Evolutionary conservation across 192 early-diverging fungal genomes (phyloP).

Genomic region (Coemansia guatemalensis): DNA sequence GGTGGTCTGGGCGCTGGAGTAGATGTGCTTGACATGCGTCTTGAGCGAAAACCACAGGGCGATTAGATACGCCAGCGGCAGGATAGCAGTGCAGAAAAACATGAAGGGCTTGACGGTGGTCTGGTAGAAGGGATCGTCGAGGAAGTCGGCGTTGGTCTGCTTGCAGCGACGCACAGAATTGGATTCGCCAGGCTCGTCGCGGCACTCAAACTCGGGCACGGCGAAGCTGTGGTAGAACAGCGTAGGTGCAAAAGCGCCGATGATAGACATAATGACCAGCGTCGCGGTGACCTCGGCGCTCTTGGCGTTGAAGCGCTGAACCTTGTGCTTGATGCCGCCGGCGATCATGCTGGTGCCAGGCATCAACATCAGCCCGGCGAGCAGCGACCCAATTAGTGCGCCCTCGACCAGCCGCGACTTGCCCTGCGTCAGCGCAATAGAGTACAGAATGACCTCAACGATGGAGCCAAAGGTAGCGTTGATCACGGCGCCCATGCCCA

Average conservation of each 20-base stretch:
- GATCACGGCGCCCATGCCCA: conserved; percentile 92
- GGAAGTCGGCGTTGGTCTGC: conserved; percentile 62
- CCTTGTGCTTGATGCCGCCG: conserved; percentile 85
- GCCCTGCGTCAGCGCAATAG: conserved; percentile 83
- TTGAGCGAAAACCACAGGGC: conserved; percentile 92
- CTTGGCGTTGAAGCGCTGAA: conserved; percentile 94
- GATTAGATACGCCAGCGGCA: conserved; percentile 80
- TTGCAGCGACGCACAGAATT: conserved; percentile 64
- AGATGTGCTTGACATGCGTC: conserved; percentile 85
- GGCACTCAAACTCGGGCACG: conserved; percentile 53
- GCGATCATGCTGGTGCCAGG: conserved; percentile 94
- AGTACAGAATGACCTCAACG: conserved; percentile 93
- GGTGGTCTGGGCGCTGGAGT: conserved; percentile 44
- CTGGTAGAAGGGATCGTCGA: conserved; percentile 78
- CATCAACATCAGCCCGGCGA: conserved; percentile 85
- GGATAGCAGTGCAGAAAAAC: conserved; percentile 78
- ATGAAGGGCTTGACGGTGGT: conserved; percentile 78
- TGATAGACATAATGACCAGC: conserved; percentile 90
- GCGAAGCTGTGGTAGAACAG: conserved; percentile 93
- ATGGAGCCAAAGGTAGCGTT: conserved; percentile 98
- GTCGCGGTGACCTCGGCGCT: conserved; percentile 95
- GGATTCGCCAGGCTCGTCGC: conserved; percentile 12
- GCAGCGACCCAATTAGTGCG: conserved; percentile 86
- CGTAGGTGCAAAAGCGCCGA: conserved; percentile 92
- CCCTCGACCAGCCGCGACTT: conserved; percentile 89